A percentile compares a stretch with the other conserved stretches of the same genome.
These are phyloP conservation scores for Daedalea quercina DNA, from an alignment of 768 basidiomycete genomes.

Conservation along the genomic window DNA sequence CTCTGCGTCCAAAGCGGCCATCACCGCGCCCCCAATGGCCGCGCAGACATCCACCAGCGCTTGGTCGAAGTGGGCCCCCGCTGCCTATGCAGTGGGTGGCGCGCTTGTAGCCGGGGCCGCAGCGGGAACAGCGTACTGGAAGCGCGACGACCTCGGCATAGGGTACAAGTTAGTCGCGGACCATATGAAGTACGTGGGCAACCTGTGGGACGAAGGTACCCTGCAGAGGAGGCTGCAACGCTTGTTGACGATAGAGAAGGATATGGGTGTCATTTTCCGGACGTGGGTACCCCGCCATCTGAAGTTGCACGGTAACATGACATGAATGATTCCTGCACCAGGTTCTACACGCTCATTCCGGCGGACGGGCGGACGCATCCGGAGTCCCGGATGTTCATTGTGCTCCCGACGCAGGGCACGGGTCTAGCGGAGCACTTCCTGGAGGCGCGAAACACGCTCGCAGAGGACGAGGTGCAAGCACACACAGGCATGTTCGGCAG, in stretches of 20 bases:
- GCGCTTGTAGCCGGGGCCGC: conserved; percentile 76
- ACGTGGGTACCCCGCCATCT: conserved; percentile 42
- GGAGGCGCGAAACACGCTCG: conserved; percentile 59
- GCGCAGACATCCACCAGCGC: neutral
- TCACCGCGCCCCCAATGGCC: conserved; percentile 6
- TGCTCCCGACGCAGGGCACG: conserved; percentile 56
- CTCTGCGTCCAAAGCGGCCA: conserved; percentile 26
- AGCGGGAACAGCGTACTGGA: conserved; percentile 79
- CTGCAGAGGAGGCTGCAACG: conserved; percentile 56
- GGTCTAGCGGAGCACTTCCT: conserved; percentile 46
- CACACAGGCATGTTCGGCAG: conserved; percentile 87
- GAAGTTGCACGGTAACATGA: conserved; percentile 1
- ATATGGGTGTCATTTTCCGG: conserved; percentile 62
- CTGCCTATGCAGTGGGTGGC: conserved; percentile 66
- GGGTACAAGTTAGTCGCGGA: conserved; percentile 76
- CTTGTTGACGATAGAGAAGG: conserved; percentile 52
- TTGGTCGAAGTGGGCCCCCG: conserved; percentile 65
- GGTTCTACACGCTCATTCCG: conserved; percentile 78
- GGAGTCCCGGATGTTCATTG: conserved; percentile 65
- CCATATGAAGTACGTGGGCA: conserved; percentile 86
- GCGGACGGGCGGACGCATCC: conserved; percentile 52
- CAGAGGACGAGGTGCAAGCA: conserved; percentile 72
- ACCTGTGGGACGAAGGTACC: conserved; percentile 71
- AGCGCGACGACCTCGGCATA: conserved; percentile 63
- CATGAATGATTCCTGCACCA: conserved; percentile 23